These are phyloP conservation scores for Cyberlindnera lachancei DNA, from an alignment of 805 yeast species.

Conservation along the genomic window DNA sequence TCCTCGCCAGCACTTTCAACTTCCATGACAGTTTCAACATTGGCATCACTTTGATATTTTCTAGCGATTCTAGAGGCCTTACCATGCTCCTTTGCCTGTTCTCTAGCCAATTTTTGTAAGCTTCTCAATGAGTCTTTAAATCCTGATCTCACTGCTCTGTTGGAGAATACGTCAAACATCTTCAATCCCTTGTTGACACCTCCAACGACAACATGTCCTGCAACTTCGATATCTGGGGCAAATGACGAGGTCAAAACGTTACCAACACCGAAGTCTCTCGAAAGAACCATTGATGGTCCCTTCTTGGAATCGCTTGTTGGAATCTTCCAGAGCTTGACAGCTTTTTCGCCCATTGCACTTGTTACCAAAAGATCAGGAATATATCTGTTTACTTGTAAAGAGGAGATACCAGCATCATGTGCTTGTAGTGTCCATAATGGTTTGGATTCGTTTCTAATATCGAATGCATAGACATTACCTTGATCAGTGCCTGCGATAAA, in stretches of 20 bases:
- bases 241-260: constrained; percentile 77
- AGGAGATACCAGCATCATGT: constrained; percentile 89
- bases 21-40: constrained; percentile 48
- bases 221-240: constrained; percentile 80
- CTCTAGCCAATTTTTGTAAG: constrained; percentile 50
- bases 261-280: constrained; percentile 92
- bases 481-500: constrained; percentile 88
- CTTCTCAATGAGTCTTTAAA: constrained; percentile 52
- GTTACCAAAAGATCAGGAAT: constrained; percentile 74
- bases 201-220: constrained; percentile 79
- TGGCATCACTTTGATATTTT: constrained; percentile 50
- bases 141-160: constrained; percentile 65
- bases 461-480: constrained; percentile 86
- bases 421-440: constrained; percentile 96
- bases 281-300: constrained; percentile 79
- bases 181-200: constrained; percentile 81
- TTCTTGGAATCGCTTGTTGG: constrained; percentile 24
- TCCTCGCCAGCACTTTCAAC: constrained; percentile 59
- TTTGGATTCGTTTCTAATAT: constrained; percentile 56
- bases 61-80: constrained; percentile 68
- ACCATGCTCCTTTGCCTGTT: constrained; percentile 46
- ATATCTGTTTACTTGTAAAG: constrained; percentile 61
- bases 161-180: constrained; percentile 88
- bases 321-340: constrained; percentile 82
- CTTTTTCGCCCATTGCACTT: constrained; percentile 86